Conservation (phyloP, 176 grass and related monocot genomes). For the Oryza meyeriana region DNA sequence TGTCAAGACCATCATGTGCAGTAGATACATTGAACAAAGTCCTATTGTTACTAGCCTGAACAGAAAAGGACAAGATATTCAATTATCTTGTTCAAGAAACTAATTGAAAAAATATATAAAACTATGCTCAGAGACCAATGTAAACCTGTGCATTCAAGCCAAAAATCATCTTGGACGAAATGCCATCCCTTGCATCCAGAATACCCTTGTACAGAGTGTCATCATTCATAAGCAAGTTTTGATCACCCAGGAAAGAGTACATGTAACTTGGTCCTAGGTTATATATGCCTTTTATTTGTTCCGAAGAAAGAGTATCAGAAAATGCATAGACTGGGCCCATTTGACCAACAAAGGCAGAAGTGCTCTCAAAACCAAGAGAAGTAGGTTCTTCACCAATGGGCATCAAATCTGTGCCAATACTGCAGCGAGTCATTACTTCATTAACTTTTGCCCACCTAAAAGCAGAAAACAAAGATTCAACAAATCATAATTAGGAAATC, state of each 20-base stretch:
- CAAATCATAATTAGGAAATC: slow-evolving; percentile 26
- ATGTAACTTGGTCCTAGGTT: slow-evolving; percentile 97
- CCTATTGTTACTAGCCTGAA: slow-evolving; percentile 73
- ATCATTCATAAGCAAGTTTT: slow-evolving; percentile 72
- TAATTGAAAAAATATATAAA: slow-evolving; percentile 17
- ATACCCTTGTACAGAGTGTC: slow-evolving; percentile 70
- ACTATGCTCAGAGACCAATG: slow-evolving; percentile 15
- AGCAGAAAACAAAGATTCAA: slow-evolving; percentile 33
- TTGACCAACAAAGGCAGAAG: slow-evolving; percentile 84
- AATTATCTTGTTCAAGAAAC: slow-evolving; percentile 18
- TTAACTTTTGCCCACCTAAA: slow-evolving; percentile 93
- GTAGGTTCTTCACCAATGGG: slow-evolving; percentile 78
- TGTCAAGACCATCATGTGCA: slow-evolving; percentile 68
- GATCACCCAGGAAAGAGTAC: slow-evolving; percentile 94
- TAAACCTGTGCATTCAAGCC: slow-evolving; percentile 92
- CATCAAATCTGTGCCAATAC: slow-evolving; percentile 79
- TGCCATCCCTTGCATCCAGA: slow-evolving; percentile 76
- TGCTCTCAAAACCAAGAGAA: slow-evolving; percentile 71
- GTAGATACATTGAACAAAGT: slow-evolving; percentile 89
- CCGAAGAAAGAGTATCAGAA: slow-evolving; percentile 77
- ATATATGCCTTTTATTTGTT: slow-evolving; percentile 95
- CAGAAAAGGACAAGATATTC: slow-evolving; percentile 37
- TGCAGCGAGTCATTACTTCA: slow-evolving; percentile 83
- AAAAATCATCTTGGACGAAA: slow-evolving; percentile 97
- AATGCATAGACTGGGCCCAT: slow-evolving; percentile 95